Evolutionary conservation across 2,329 filamentous ascomycete genomes (phyloP), one percentile per base, ranked within the genome.

Genomic region (Neocatenulostroma microsporum): DNA sequence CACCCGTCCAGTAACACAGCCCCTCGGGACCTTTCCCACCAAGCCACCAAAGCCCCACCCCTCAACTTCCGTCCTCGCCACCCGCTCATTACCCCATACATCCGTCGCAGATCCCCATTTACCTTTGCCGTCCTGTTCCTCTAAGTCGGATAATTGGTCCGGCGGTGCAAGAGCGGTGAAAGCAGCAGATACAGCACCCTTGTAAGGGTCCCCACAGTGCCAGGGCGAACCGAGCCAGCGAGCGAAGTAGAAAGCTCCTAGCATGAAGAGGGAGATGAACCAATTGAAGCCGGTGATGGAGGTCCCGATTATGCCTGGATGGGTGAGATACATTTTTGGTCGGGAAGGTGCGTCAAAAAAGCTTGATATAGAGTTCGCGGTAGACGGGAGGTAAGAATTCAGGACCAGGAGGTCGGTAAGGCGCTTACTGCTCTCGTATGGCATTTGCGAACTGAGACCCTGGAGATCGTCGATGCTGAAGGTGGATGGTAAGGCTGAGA

Each of bases 371-470:
- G 70, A 73, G 0, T 74, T 69, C 3, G 66, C 62, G 1, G 79
- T 74, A 11, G 77, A 71, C 1, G 84, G 79, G 2, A 89, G 68
- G 15, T 75, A 67, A 8, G 75, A 74, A 0, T 85, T 88, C 17
- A 96, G 66, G n/a, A 76, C 73, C 41, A 96, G 67, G 12, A 94
- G 53, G 57, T 98, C 91, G 2, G 84, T 93, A 14, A 96, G 67
- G 15, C 87, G 79, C 65, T 98, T 96, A 39, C 79, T 80, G 42
- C 78, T 80, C 62, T 96, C 88, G 64, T 98, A 98, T 2, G 88
- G 76, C 2, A 67, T 68, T 1, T 57, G 50, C 2, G 74, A 73
- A 12, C 62, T 60, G 32, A 93, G 61, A 29, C 77, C 82, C 61
- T 96, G 88, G 18, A 94, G 69, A 62, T 98, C 91, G 31, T 76